Evolutionary conservation across 192 early-diverging fungal genomes (phyloP), one percentile per base, ranked within the genome.

Genomic region (Coemansia nantahalensis): DNA sequence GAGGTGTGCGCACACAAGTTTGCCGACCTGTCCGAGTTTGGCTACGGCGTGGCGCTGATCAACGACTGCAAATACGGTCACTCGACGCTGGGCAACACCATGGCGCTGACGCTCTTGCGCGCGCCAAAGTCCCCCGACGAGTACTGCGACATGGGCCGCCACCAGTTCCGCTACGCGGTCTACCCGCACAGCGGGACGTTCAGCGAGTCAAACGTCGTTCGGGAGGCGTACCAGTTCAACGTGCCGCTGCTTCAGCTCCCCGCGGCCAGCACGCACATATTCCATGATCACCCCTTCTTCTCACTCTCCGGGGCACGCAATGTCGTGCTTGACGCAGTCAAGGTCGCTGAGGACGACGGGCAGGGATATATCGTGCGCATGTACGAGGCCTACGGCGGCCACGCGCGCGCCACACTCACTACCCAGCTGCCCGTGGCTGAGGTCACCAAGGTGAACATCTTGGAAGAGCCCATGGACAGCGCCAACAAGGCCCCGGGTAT

Each of bases 41-140:
- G 96, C 1, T 97, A 90, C 65, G 95, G 95, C 28, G 86, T 95
- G 5, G 86, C 94, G 1, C 63, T 98, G 30, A 62, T 96, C 48
- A 97, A 93, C 59, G 94, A 98, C 64, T 86, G 89, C 81, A 98
- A 98, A 64, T 98, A 93, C 64, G 95, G 95, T n/a, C 92, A 90
- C 52, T 79, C 92, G 6, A 86, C 85, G 3, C 80, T 90, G 51
- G 84, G 77, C 13, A 91, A 92, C 55, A 77, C 80, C 5, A 89
- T 95, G 70, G 59, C 89, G 2, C 73, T 98, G 45, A 89, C 91
- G 12, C 56, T 98, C 7, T 59, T 98, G 44, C 83, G 92, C 13
- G 77, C 92, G 0, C 90, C 94, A 3, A 98, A 98, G 80, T 63
- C 69, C 6, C 82, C 80, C 14, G 82, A 83, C 51, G 66, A 59